A percentile compares a stretch with the other conserved stretches of the same genome.
Conservation (phyloP, 352 stramenopile species). For the Pythium volutum region DNA sequence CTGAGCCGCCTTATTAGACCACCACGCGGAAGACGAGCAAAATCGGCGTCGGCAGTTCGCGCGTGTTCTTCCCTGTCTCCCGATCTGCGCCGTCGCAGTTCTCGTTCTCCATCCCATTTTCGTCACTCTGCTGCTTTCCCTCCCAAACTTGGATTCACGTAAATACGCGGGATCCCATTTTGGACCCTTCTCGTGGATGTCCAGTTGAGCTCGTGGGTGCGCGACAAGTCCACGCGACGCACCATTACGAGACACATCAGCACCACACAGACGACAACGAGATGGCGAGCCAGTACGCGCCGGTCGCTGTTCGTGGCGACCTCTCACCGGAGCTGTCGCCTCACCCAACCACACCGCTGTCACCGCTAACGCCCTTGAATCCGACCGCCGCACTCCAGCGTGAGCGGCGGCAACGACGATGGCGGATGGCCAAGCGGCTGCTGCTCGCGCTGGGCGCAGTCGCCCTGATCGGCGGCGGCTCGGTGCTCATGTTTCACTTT, state of each 20-base stretch:
- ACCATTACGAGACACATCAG: not conserved
- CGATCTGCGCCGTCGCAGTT: not conserved
- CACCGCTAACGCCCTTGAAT: constrained; percentile 24
- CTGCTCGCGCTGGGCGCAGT: constrained; percentile 21
- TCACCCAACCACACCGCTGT: not conserved
- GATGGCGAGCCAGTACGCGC: constrained; percentile 17
- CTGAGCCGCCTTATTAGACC: not conserved
- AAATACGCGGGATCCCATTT: not conserved
- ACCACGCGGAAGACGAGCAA: not conserved
- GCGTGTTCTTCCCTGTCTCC: not conserved
- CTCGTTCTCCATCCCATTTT: not conserved
- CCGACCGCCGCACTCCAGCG: constrained; percentile 7
- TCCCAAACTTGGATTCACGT: not conserved
- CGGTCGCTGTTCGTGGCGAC: constrained; percentile 11
- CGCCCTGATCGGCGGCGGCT: constrained; percentile 24
- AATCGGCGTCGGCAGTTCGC: no score
- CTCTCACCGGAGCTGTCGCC: constrained; percentile 18
- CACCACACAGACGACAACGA: not conserved
- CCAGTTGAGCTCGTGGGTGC: not conserved
- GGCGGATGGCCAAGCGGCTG: constrained; percentile 22
- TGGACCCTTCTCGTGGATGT: not conserved
- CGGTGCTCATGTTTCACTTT: constrained; percentile 31
- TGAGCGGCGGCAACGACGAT: constrained; percentile 10
- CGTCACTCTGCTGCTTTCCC: not conserved
- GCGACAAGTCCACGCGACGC: not conserved